Evolutionary conservation across 1,139 yeast genomes (phyloP).

Genomic region (Diutina mesorugosa): DNA sequence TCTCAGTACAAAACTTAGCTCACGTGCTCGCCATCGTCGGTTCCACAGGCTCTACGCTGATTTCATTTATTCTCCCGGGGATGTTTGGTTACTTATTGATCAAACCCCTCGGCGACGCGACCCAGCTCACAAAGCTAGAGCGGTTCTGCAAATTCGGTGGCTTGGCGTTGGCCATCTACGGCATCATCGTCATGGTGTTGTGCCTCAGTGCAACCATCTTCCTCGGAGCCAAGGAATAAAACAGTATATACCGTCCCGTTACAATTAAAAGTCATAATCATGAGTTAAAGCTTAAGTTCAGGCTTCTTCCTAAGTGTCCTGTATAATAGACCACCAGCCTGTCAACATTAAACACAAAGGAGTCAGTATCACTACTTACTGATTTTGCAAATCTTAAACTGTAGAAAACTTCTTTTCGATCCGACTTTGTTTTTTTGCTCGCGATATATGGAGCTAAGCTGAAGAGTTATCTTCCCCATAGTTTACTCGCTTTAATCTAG

Average conservation of each 20-base stretch:
- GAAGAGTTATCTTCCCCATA: too few relatives aligned
- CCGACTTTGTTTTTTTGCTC: too few relatives aligned
- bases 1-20: constrained; percentile 67
- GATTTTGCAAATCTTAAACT: too few relatives aligned
- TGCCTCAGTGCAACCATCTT: constrained; percentile 68
- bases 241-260: too few relatives aligned
- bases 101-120: constrained; percentile 24
- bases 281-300: too few relatives aligned
- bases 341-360: too few relatives aligned
- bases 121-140: constrained; percentile 25
- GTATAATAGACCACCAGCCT: too few relatives aligned
- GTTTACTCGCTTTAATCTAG: not conserved
- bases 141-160: constrained; percentile 43
- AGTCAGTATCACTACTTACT: too few relatives aligned
- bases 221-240: constrained; percentile 20
- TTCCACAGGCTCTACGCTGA: constrained; percentile 88
- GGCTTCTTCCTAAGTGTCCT: too few relatives aligned
- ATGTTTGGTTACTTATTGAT: constrained; percentile 69
- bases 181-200: constrained; percentile 62
- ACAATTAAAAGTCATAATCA: too few relatives aligned
- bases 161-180: constrained; percentile 56
- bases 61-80: constrained; percentile 88
- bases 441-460: too few relatives aligned
- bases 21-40: constrained; percentile 88
- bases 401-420: too few relatives aligned